Evolutionary conservation across 1,284 basidiomycete species (phyloP), one percentile per base, ranked within the genome.

Genomic region (Ustilago curta): DNA sequence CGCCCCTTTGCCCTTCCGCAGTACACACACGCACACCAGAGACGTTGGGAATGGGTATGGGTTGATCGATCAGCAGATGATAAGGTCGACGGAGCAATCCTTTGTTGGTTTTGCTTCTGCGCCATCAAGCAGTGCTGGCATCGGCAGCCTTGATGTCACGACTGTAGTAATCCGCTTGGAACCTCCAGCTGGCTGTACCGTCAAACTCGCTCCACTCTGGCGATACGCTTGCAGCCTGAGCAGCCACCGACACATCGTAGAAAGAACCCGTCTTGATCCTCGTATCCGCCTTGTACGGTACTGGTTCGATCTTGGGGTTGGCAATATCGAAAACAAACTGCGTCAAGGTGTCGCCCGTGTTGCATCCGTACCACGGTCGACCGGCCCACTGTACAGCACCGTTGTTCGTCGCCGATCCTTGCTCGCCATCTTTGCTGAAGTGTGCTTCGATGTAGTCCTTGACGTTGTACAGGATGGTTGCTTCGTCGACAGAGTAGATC

Each of bases 351-450:
- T 70, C 68, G 2, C 67, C 61, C n/a, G 59, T 68, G 16, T 50
- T 42, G 67, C 72, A 67, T 1, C 73, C 73, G 50, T 68, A 76
- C 73, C 73, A 76, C 4, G 73, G 73, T 32, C 65, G 32, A 18
- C 69, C 58, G 2, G 69, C 59, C 73, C 69, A 71, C 48, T 52
- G 55, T 3, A 66, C 48, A 0, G 68, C 67, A 18, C 53, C 72
- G 42, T 70, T 68, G 31, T 48, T 51, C 11, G 57, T 53, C 16
- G 56, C 64, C 8, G 72, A 64, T 4, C 35, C 54, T 27, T 57
- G 60, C 4, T 44, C 51, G 0, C 63, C 57, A 19, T 54, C n/a
- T 29, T 63, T 76, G 19, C 40, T 21, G 29, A 72, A 67, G 16
- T 54, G 53, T 21, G 51, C 66, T 40, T 76, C 66, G 54, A 76